Conservation (phyloP, 805 yeast genomes). For the Lachancea mirantina region DNA sequence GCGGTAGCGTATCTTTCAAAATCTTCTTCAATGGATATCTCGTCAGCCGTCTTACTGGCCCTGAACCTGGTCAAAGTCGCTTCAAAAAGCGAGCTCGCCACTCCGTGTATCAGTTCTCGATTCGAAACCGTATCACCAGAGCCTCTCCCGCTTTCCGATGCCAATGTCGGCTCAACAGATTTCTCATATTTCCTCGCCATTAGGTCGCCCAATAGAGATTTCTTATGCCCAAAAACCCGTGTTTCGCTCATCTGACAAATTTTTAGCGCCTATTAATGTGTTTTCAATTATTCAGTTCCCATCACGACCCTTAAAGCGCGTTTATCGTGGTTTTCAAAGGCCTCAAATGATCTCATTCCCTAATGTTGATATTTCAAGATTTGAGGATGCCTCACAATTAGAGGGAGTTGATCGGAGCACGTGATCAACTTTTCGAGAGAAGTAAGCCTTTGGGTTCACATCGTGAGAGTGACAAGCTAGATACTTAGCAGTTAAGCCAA, state of each 20-base stretch:
- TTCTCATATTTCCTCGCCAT: slow-evolving; percentile 23
- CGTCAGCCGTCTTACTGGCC: slow-evolving; percentile 12
- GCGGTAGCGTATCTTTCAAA: slow-evolving; percentile 10
- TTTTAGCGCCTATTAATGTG: no score
- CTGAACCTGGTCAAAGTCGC: slow-evolving; percentile 38
- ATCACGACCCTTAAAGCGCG: no score
- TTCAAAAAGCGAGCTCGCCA: slow-evolving; percentile 39
- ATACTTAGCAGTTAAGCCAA: no score
- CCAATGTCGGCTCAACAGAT: slow-evolving; percentile 20
- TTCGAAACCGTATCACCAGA: slow-evolving; percentile 13
- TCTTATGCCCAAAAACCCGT: slow-evolving; percentile 6
- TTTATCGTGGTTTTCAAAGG: no score
- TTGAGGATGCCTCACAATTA: no score
- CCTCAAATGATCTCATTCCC: no score
- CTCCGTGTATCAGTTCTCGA: slow-evolving; percentile 30
- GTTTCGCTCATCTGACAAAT: no score
- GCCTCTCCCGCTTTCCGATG: slow-evolving; percentile 15
- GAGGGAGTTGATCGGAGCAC: no score
- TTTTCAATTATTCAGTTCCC: no score
- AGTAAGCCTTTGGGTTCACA: not conserved
- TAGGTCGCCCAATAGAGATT: slow-evolving; percentile 17
- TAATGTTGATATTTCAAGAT: no score
- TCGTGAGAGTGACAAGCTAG: no score
- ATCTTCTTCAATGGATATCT: slow-evolving; percentile 10
- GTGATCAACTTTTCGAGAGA: no score